phyloP scores from a whole-genome alignment of 2,329 filamentous ascomycete genomes.

The Aspergillus niger region DNA sequence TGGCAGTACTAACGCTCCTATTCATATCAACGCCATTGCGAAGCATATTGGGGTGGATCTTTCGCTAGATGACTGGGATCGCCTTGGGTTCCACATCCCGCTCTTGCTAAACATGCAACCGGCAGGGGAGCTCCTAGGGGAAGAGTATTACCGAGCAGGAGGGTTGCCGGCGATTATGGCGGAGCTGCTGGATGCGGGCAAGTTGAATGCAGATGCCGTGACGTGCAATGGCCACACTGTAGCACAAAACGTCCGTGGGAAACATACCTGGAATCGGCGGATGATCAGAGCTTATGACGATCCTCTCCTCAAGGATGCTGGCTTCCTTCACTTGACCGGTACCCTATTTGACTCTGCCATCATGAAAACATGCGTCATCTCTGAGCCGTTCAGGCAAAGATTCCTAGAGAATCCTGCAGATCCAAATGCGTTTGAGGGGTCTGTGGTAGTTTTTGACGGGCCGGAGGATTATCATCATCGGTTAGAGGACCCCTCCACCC shows the following conservation, averaged over 20 bases:
- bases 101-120: slow-evolving; percentile 59
- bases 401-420: slow-evolving; percentile 51
- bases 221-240: slow-evolving; percentile 53
- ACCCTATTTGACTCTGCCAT: slow-evolving; percentile 55
- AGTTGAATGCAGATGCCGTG: slow-evolving; percentile 47
- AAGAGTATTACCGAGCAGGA: slow-evolving; percentile 58
- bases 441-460: slow-evolving; percentile 54
- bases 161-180: slow-evolving; percentile 57
- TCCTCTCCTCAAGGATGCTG: slow-evolving; percentile 54
- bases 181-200: slow-evolving; percentile 53
- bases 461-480: slow-evolving; percentile 52
- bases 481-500: slow-evolving; percentile 43
- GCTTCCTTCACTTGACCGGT: slow-evolving; percentile 54
- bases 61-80: slow-evolving; percentile 57
- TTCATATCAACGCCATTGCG: slow-evolving; percentile 58
- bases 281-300: slow-evolving; percentile 50
- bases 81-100: slow-evolving; percentile 52
- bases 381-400: slow-evolving; percentile 46
- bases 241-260: slow-evolving; percentile 46
- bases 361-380: slow-evolving; percentile 57
- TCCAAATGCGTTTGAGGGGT: slow-evolving; percentile 52
- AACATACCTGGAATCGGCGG: slow-evolving; percentile 53
- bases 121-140: slow-evolving; percentile 55
- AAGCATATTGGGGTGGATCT: slow-evolving; percentile 56
- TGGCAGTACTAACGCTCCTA: slow-evolving; percentile 59